Conservation (phyloP, 257 asterid genomes). For the Penstemon newberryi region DNA sequence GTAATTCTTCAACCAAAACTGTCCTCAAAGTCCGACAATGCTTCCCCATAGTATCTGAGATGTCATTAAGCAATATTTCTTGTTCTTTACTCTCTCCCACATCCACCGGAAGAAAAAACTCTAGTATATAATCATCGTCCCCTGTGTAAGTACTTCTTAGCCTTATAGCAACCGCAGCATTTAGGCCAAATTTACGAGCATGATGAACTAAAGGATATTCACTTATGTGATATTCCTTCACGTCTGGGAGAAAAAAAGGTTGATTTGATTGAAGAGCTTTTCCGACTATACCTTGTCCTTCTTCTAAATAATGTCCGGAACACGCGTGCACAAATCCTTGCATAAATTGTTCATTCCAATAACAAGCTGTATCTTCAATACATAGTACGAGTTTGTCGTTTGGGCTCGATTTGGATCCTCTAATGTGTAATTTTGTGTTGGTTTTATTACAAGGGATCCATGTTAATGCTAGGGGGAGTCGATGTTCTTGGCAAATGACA, state of each 20-base stretch:
- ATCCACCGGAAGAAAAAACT: conserved; percentile 69
- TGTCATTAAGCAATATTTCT: conserved; percentile 51
- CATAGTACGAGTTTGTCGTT: conserved; percentile 40
- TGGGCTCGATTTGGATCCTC: conserved; percentile 21
- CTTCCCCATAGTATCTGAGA: conserved; percentile 57
- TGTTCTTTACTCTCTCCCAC: conserved; percentile 50
- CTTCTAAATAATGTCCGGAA: conserved; percentile 54
- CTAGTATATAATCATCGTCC: conserved; percentile 64
- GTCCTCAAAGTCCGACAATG: conserved; percentile 56
- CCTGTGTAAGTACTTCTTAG: conserved; percentile 55
- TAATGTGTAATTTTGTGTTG: conserved; percentile 13
- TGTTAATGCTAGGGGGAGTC: conserved; percentile 67
- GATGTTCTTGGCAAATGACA: conserved; percentile 61
- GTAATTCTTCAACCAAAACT: conserved; percentile 47
- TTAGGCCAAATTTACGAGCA: conserved; percentile 66
- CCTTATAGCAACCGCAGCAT: conserved; percentile 71
- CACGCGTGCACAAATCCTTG: conserved; percentile 70
- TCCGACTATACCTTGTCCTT: conserved; percentile 77
- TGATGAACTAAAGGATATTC: conserved; percentile 86
- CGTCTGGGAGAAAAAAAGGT: conserved; percentile 59
- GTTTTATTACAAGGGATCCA: conserved; percentile 60
- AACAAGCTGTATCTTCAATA: conserved; percentile 52
- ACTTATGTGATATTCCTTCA: conserved; percentile 59
- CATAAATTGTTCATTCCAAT: conserved; percentile 45
- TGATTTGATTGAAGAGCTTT: conserved; percentile 67